Base-by-base conservation (phyloP, 2,329 filamentous ascomycete genomes). In the Aspergillus proliferans region DNA sequence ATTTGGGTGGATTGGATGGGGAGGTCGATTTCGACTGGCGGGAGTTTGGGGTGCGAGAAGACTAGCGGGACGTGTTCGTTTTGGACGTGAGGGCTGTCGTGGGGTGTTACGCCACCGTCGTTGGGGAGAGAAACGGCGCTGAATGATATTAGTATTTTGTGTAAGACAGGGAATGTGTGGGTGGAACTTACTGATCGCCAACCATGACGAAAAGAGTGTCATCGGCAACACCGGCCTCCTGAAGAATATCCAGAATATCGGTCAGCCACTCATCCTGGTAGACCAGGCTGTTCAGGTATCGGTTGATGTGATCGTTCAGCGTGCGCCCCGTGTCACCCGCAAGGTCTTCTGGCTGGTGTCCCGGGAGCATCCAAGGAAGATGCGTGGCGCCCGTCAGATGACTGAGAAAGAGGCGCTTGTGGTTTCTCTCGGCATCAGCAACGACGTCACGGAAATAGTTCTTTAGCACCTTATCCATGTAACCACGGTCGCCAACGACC, bases 51-150 rank as follows among this genome's bases (percentile, higher is more conserved):
- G 47, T 68, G 65, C 0, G 65, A 60, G 19, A 68, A 52, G 18
- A 66, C 56, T 12, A 68, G 54, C 3, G 65, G 65, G 3, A 68
- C 58, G 22, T 68, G 64, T 52, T 67, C 67, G 46, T 57, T 66
- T 39, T 58, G 60, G 26, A 63, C 52, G 45, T 68, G 64, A 1
- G 64, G 63, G 47, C 66, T 64, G 48, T 64, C 61, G 45, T 67
- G 64, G 12, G 65, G 58, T 10, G 65, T 64, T 30, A 66, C 54
- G 7, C 64, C 64, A 9, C 64, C 62, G 46, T 68, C 60, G 38
- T 67, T 66, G n/a, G 65, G 65, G 7, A 68, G 60, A 2, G 65
- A 68, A 8, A 68, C 51, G 18, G 63, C 64, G 47, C 59, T 62
- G 19, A 8, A 14, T 6, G 7, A 43, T 53, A 51, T 50, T 45